Conservation (phyloP, 129 eudicot species). For the Saussurea involucrata region DNA sequence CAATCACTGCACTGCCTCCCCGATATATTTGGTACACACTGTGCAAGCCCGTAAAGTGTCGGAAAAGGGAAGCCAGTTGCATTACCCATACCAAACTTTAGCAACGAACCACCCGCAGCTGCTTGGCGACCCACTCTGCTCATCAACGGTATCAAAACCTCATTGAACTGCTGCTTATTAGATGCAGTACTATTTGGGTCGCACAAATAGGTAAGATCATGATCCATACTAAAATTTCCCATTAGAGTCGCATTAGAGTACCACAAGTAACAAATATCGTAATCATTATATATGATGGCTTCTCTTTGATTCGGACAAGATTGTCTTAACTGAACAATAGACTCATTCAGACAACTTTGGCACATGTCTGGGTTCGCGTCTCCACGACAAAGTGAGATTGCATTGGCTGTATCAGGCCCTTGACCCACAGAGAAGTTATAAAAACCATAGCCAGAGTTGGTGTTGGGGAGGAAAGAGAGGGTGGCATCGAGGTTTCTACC, state of each 20-base stretch:
- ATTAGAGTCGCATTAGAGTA: conserved; percentile 30
- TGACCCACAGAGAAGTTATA: conserved; percentile 15
- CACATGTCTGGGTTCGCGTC: conserved; percentile 27
- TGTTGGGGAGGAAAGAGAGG: conserved; percentile 21
- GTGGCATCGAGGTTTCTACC: conserved; percentile 20
- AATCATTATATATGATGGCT: conserved; percentile 7
- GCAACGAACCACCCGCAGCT: conserved; percentile 18
- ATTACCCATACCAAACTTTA: conserved; percentile 19
- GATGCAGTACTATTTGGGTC: neutral
- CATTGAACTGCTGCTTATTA: conserved; percentile 2
- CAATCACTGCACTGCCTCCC: neutral
- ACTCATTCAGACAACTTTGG: conserved; percentile 17
- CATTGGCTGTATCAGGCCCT: conserved; percentile 15
- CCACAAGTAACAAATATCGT: conserved; percentile 22
- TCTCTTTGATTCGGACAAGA: conserved; percentile 30
- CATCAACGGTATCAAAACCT: neutral
- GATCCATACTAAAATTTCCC: neutral
- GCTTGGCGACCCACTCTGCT: conserved; percentile 14
- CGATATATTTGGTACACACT: neutral
- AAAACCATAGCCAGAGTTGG: conserved; percentile 6
- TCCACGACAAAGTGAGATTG: conserved; percentile 35
- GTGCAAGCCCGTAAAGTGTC: neutral
- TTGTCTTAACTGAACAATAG: neutral
- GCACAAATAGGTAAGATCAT: too few species aligned
- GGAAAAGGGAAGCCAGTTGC: neutral